phyloP scores from a whole-genome alignment of 1,284 basidiomycete genomes.

The Malassezia equina region DNA sequence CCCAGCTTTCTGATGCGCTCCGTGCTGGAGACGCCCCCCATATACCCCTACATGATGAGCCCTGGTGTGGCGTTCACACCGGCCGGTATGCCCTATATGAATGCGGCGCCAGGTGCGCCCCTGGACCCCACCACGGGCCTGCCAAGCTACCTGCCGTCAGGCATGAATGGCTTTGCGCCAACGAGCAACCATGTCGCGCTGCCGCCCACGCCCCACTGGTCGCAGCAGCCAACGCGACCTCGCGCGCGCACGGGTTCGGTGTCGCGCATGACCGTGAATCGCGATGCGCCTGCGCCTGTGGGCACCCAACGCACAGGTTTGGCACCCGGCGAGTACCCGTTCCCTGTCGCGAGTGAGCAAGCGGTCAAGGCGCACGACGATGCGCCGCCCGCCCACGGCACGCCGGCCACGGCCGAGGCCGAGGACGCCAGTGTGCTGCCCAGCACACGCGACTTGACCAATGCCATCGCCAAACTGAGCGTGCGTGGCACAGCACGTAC shows the following conservation, averaged over 20 bases:
- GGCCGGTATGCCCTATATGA: slow-evolving; percentile 16
- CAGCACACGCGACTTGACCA: slow-evolving; percentile 28
- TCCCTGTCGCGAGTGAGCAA: slow-evolving; percentile 19
- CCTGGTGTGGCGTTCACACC: slow-evolving; percentile 34
- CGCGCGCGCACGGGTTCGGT: slow-evolving; percentile 14
- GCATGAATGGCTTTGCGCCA: background rate
- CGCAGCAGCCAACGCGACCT: slow-evolving; percentile 17
- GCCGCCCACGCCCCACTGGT: slow-evolving; percentile 36
- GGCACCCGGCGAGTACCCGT: slow-evolving; percentile 25
- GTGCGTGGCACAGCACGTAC: slow-evolving; percentile 27
- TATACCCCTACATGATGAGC: slow-evolving; percentile 47
- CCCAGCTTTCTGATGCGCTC: slow-evolving; percentile 49
- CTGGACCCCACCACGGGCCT: slow-evolving; percentile 4
- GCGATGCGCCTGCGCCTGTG: background rate
- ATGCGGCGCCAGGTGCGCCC: slow-evolving; percentile 25
- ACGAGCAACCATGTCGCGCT: slow-evolving; percentile 5
- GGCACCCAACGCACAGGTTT: background rate
- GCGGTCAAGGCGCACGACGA: background rate
- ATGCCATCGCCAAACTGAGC: slow-evolving; percentile 30
- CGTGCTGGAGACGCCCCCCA: slow-evolving; percentile 49
- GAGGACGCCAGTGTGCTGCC: background rate
- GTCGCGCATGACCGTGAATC: background rate
- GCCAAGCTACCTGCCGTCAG: background rate
- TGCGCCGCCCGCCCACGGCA: background rate
- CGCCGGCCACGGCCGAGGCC: background rate